These are phyloP conservation scores for Amauroascus niger DNA, from an alignment of 2,329 filamentous ascomycete genomes.

Conservation along the genomic window DNA sequence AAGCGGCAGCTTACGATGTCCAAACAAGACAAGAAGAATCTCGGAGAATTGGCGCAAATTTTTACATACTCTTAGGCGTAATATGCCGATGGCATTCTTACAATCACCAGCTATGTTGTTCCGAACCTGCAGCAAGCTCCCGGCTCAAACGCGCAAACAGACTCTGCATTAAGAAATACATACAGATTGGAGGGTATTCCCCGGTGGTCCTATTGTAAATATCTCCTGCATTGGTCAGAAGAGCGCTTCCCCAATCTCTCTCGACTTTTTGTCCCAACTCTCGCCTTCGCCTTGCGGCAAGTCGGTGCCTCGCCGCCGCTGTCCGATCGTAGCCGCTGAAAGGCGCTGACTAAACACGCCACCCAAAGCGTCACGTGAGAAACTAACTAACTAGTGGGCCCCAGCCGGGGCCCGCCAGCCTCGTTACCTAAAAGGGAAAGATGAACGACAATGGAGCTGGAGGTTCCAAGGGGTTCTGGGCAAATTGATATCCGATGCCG, in stretches of 20 bases:
- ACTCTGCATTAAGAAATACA: too few relatives aligned
- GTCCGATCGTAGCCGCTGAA: slow-evolving; percentile 1
- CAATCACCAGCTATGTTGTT: background rate
- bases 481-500: too few relatives aligned
- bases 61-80: background rate
- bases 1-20: background rate
- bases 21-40: background rate
- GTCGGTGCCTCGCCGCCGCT: slow-evolving; percentile 5
- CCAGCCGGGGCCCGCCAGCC: too few relatives aligned
- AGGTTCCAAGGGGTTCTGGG: too few relatives aligned
- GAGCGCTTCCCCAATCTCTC: background rate
- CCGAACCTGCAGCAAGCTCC: background rate
- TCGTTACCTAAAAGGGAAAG: background rate
- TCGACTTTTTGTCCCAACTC: background rate
- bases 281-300: background rate
- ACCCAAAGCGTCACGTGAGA: background rate
- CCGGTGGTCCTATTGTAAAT: too few relatives aligned
- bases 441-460: too few relatives aligned
- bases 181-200: too few relatives aligned
- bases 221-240: too few relatives aligned
- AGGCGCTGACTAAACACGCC: background rate
- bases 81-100: background rate
- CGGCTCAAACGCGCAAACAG: too few relatives aligned
- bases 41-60: background rate
- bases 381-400: background rate